A percentile compares a stretch with the other conserved stretches of the same genome.
These are phyloP conservation scores for Leptoxyphium fumago DNA, from an alignment of 2,329 filamentous ascomycete genomes.

Conservation along the genomic window DNA sequence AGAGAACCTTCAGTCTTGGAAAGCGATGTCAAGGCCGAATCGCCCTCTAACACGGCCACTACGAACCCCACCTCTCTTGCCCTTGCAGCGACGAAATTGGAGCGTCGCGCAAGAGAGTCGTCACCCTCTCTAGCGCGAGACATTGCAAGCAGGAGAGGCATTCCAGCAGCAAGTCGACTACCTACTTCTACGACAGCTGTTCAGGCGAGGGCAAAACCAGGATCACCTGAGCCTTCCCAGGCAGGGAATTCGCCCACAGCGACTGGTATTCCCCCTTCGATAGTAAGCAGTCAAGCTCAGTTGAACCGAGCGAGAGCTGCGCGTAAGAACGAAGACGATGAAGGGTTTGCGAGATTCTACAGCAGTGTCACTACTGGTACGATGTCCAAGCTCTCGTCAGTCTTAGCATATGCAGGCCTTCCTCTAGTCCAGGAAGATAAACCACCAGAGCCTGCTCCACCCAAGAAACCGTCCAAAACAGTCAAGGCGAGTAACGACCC, in stretches of 20 bases:
- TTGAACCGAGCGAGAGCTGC: conserved; percentile 1
- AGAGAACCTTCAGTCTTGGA: background rate
- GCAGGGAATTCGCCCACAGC: conserved; percentile 3
- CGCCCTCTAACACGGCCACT: background rate
- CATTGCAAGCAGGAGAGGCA: conserved; percentile 23
- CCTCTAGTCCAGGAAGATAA: conserved; percentile 41
- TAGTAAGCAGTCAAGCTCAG: conserved; percentile 16
- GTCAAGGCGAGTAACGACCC: conserved; percentile 31
- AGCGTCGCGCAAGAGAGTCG: conserved; percentile 15
- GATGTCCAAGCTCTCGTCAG: conserved; percentile 77
- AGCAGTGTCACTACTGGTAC: conserved; percentile 68
- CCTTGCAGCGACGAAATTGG: conserved; percentile 11
- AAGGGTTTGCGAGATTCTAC: conserved; percentile 83
- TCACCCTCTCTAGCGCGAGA: conserved; percentile 23
- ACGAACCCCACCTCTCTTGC: conserved; percentile 8
- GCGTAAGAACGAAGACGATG: conserved; percentile 25
- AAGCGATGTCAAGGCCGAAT: background rate
- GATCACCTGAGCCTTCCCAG: conserved; percentile 17
- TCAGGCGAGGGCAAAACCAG: conserved; percentile 15
- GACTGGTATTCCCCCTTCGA: conserved; percentile 14
- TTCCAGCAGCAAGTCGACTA: conserved; percentile 14
- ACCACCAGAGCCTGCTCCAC: conserved; percentile 10
- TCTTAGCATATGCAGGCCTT: conserved; percentile 81
- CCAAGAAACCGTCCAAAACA: conserved; percentile 16
- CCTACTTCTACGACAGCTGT: conserved; percentile 12